These are phyloP conservation scores for Hydrangea macrophylla DNA, from an alignment of 148 eudicot genomes.

Conservation along the genomic window DNA sequence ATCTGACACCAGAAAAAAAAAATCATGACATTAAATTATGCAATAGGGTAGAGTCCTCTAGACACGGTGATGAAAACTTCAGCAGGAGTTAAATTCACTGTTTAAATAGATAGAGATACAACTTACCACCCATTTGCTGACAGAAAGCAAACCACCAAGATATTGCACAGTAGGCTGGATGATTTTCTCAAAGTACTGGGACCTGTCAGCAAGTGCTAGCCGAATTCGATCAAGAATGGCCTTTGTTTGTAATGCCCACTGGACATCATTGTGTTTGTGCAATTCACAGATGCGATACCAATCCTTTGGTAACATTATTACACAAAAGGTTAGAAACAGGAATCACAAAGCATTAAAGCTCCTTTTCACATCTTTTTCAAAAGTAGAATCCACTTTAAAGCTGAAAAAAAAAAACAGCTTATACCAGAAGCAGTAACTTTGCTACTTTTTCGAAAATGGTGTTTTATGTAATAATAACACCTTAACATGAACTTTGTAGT, in stretches of 20 bases:
- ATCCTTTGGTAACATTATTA: constrained; percentile 3
- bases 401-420: too few relatives aligned
- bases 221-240: constrained; percentile 9
- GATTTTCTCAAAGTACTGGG: constrained; percentile 8
- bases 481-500: too few relatives aligned
- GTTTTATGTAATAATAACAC: too few relatives aligned
- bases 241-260: constrained; percentile 16
- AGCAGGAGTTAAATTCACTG: too few relatives aligned
- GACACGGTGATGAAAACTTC: too few relatives aligned
- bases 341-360: neutral
- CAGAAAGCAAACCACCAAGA: constrained; percentile 14
- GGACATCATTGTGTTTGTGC: constrained; percentile 2
- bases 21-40: neutral
- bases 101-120: neutral
- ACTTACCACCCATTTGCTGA: constrained; percentile 2
- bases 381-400: too few relatives aligned
- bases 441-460: too few relatives aligned
- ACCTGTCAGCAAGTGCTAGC: constrained; percentile 4
- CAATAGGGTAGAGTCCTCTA: too few relatives aligned
- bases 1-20: neutral
- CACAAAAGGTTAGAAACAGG: neutral
- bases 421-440: too few relatives aligned
- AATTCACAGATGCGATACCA: constrained; percentile 10
- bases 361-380: too few relatives aligned
- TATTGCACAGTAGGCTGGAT: constrained; percentile 12